Evolutionary conservation across 1,139 yeast species (phyloP), one percentile per base, ranked within the genome.

Genomic region (Debaryomyces udenii): DNA sequence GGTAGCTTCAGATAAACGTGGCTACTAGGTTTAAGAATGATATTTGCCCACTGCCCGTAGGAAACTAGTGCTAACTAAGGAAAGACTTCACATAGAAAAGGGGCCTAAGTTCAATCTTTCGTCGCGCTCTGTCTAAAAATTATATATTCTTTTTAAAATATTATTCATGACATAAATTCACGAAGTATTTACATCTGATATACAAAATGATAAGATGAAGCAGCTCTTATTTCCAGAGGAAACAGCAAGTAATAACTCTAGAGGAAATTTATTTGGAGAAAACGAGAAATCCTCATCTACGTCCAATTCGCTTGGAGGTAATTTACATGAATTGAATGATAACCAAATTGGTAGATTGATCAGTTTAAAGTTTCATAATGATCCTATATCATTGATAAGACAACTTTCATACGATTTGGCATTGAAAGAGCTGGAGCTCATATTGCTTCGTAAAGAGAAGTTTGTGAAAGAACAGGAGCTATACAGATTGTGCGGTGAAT

Each of bases 401-500:
- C 83, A 77, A 50, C 57, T 78, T 22, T 75, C 81, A 0, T 50
- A 66, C 0, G 83, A 78, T 45, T 53, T 79, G 42, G 76, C 80
- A 1, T 62, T 65, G 30, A 66, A 78, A 33, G 81, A 78, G 44
- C 64, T 74, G 2, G 80, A 77, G 47, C 59, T 77, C 35, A 60
- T 70, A 3, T 49, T 73, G 27, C 49, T 70, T 27, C 61, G 76
- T 15, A 65, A 69, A 44, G 68, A 65, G 40, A 63, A 64, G 42
- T 74, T 75, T 41, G 61, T 60, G 24, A 56, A 77, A 6, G 81
- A 78, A 49, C 71, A 74, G 35, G 68, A 63, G 42, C 59, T 78
- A 41, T 56, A 66, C 23, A 62, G 61, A 36, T 47, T 78, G 46
- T 62, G 77, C 41, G 64, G 62, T 28, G 75, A 73, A 42, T 69